These are phyloP conservation scores for Psilocybe cyanescens DNA, from an alignment of 768 basidiomycete genomes.

Conservation along the genomic window DNA sequence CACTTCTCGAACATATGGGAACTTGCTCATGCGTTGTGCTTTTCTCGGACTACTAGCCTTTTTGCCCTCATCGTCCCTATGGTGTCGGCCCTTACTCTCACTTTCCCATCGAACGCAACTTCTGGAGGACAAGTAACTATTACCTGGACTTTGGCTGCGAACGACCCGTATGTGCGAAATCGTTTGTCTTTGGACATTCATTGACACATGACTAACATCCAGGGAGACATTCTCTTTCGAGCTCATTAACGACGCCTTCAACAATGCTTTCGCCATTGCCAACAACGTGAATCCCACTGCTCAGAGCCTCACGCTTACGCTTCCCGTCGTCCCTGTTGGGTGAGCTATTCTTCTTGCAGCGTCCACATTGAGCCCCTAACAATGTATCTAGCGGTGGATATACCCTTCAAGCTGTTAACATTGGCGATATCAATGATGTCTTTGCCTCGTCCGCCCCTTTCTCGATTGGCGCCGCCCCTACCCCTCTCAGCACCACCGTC, in stretches of 20 bases:
- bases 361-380: not conserved
- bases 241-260: conserved; percentile 52
- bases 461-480: conserved; percentile 32
- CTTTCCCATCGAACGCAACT: conserved; percentile 34
- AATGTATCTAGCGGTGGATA: conserved; percentile 45
- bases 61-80: conserved; percentile 49
- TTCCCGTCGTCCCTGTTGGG: conserved; percentile 54
- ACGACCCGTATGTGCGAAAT: conserved; percentile 44
- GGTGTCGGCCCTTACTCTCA: conserved; percentile 52
- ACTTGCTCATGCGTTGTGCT: not conserved
- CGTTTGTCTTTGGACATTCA: not conserved
- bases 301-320: conserved; percentile 35
- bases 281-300: conserved; percentile 50
- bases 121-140: conserved; percentile 41
- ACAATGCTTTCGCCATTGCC: conserved; percentile 56
- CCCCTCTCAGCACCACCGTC: conserved; percentile 15
- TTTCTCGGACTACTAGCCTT: conserved; percentile 30
- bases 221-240: conserved; percentile 44
- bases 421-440: conserved; percentile 48
- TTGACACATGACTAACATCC: not conserved
- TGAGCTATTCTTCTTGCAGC: conserved; percentile 30
- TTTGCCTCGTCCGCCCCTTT: conserved; percentile 45
- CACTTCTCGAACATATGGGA: not conserved
- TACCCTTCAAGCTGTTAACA: conserved; percentile 47
- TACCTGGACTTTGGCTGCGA: conserved; percentile 44